Evolutionary conservation across 2,329 filamentous ascomycete species (phyloP).

Genomic region (Pseudogymnoascus sp.): DNA sequence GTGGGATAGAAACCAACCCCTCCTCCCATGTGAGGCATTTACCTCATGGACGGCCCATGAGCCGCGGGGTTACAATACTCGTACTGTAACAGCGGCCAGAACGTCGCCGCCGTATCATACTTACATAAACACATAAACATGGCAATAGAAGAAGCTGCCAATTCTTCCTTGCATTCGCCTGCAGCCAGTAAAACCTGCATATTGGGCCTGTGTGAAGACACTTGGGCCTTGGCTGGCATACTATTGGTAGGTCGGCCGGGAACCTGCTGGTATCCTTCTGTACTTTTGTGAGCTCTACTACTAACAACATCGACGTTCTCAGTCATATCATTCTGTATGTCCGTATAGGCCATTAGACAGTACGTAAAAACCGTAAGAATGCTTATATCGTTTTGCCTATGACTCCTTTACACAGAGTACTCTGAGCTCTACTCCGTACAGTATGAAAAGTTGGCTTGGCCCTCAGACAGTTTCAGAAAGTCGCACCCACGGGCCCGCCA

Average conservation of each 20-base stretch:
- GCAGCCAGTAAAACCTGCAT: background rate
- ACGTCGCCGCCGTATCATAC: background rate
- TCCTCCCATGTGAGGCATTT: background rate
- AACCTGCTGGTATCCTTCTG: background rate
- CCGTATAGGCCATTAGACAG: background rate
- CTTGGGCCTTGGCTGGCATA: background rate
- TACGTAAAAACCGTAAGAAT: background rate
- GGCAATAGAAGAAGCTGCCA: background rate
- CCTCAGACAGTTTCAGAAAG: background rate
- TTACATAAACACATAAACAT: background rate
- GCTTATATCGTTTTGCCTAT: background rate
- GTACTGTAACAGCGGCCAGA: background rate
- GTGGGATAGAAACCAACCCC: background rate
- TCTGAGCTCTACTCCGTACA: background rate
- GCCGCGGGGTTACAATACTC: background rate
- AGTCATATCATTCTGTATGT: background rate
- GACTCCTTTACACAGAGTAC: background rate
- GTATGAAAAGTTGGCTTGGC: background rate
- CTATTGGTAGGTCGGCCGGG: background rate
- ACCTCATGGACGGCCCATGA: background rate
- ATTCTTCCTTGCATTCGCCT: slow-evolving; percentile 3
- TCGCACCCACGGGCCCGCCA: background rate
- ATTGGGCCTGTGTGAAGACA: background rate
- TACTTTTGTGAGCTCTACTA: background rate
- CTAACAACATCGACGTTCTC: background rate